Evolutionary conservation across 2,329 filamentous ascomycete genomes (phyloP), one percentile per base, ranked within the genome.

Genomic region (Pseudocercospora vitis): DNA sequence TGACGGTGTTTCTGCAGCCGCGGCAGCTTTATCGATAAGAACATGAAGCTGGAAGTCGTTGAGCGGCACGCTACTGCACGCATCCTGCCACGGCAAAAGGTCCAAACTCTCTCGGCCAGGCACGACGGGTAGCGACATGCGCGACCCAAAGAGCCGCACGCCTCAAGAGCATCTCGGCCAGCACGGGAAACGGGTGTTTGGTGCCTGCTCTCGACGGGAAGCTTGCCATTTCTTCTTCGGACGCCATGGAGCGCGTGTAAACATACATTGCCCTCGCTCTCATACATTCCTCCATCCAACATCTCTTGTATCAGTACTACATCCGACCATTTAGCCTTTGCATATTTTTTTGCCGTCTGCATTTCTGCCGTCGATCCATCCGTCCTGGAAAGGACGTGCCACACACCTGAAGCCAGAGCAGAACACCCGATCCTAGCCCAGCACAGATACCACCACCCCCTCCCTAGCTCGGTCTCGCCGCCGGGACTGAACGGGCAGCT

Each of bases 291-390:
- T 45, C 42, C 26, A 29, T 45, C 14, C 42, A 45, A 24, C 42
- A 28, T 26, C 42, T 45, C 42, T 45, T 45, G 42, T 45, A 45
- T 24, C 40, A 29, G n/a, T 29, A 45, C n/a, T n/a, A n/a, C n/a
- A n/a, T 16, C 24, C 23, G 32, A 35, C 32, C 6, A 29, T 11
- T 8, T 35, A 11, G 32, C 14, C 24, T 18, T 24, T 14, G 14
- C 40, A 16, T 21, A 21, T 28, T 45, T 29, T 44, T 24, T 44
- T 44, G n/a, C n/a, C n/a, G n/a, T n/a, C n/a, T n/a, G 39, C 19
- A 14, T 24, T 44, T 24, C 19, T 18, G 35, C 39, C 28, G 19
- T 28, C 21, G n/a, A 24, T 8, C 32, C 32, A 35, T 35, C n/a
- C n/a, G n/a, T n/a, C n/a, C n/a, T n/a, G n/a, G n/a, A n/a, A n/a